phyloP scores from a whole-genome alignment of 768 basidiomycete genomes.

The Cystobasidium onofrii region DNA sequence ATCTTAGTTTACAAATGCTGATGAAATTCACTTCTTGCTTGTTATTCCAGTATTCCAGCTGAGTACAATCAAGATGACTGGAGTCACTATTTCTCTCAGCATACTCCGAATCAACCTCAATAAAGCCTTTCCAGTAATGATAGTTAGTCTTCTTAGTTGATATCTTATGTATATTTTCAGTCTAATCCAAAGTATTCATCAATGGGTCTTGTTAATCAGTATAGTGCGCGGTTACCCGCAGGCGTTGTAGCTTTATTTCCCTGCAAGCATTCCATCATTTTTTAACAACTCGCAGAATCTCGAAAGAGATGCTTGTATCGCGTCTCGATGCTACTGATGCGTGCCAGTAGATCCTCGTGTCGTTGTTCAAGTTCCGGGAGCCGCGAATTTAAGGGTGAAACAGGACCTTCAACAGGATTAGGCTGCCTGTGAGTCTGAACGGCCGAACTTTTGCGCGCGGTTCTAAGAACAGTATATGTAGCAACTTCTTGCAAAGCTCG shows the following conservation, averaged over 20 bases:
- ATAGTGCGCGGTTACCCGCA: too few species aligned
- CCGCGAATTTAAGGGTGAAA: background rate
- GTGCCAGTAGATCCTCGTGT: constrained; percentile 4
- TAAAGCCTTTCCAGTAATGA: background rate
- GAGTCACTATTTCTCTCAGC: background rate
- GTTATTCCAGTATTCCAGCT: background rate
- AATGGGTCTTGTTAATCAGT: background rate
- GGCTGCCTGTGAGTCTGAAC: background rate
- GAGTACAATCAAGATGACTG: background rate
- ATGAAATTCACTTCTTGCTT: background rate
- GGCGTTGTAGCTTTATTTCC: background rate
- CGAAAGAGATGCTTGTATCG: background rate
- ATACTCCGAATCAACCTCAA: background rate
- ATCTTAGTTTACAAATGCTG: background rate
- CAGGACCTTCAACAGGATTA: background rate
- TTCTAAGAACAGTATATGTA: constrained; percentile 5
- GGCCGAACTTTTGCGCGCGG: constrained; percentile 12
- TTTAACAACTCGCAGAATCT: background rate
- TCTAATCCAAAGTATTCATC: too few species aligned
- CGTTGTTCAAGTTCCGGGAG: background rate
- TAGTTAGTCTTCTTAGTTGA: background rate
- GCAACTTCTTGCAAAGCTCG: constrained; percentile 20
- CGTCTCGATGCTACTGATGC: constrained; percentile 9
- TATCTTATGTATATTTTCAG: background rate
- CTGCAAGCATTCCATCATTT: background rate